phyloP scores from a whole-genome alignment of 495 filamentous ascomycete species.

The Talaromyces thailandensis region DNA sequence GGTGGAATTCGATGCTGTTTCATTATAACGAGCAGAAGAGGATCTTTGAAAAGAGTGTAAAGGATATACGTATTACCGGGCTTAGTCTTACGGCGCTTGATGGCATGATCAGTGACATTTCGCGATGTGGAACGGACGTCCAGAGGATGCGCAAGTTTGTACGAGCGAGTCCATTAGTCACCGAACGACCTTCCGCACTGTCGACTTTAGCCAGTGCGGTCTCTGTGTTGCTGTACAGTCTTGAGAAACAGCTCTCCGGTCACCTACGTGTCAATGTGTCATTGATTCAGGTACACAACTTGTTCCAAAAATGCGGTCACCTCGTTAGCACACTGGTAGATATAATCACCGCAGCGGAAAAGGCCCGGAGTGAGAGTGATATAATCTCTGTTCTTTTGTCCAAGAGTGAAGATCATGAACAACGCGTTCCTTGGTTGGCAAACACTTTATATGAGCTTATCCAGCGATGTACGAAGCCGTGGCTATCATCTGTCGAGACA shows the following conservation, averaged over 20 bases:
- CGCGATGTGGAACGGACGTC: constrained; percentile 65
- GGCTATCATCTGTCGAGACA: constrained; percentile 60
- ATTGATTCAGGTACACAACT: constrained; percentile 55
- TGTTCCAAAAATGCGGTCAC: constrained; percentile 54
- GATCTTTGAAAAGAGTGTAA: constrained; percentile 47
- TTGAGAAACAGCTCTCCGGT: constrained; percentile 26
- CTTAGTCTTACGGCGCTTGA: constrained; percentile 49
- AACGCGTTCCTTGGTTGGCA: constrained; percentile 51
- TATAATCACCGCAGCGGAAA: constrained; percentile 47
- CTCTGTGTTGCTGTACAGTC: constrained; percentile 25
- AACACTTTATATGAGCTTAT: constrained; percentile 59
- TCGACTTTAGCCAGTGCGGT: constrained; percentile 28
- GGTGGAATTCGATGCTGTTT: constrained; percentile 75
- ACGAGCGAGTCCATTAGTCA: constrained; percentile 19
- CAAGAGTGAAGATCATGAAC: constrained; percentile 52
- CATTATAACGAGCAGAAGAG: constrained; percentile 48
- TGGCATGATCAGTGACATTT: constrained; percentile 42
- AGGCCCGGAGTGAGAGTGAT: constrained; percentile 52
- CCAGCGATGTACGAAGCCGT: constrained; percentile 52
- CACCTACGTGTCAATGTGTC: constrained; percentile 19
- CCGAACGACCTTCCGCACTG: constrained; percentile 21
- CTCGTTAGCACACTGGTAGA: constrained; percentile 53
- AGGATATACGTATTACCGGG: constrained; percentile 58
- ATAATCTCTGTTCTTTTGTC: constrained; percentile 60
- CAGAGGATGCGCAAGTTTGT: constrained; percentile 52